Conservation (phyloP, 2,329 filamentous ascomycete species). For the Monilinia fructigena region DNA sequence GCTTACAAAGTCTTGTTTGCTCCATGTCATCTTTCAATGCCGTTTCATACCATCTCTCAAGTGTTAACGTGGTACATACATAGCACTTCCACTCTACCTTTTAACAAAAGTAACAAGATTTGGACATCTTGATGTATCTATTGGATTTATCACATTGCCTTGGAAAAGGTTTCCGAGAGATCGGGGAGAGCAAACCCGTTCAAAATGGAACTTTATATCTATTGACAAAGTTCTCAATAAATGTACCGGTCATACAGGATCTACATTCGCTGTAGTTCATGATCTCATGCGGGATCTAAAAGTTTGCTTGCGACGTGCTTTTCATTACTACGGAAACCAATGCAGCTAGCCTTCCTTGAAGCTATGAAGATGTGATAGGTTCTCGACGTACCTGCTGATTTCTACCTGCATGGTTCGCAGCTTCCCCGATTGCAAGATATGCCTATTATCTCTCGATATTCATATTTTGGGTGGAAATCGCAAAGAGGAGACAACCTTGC, state of each 20-base stretch:
- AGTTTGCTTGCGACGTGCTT: not conserved
- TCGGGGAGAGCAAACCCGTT: not conserved
- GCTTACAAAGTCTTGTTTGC: not conserved
- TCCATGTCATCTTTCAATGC: not conserved
- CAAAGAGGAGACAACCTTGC: not conserved
- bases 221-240: not conserved
- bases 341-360: not conserved
- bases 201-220: not conserved
- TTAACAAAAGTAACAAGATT: not conserved
- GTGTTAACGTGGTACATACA: too few relatives aligned
- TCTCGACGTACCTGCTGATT: not conserved
- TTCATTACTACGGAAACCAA: not conserved
- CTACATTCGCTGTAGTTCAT: not conserved
- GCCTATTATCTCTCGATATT: not conserved
- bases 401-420: not conserved
- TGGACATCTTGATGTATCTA: not conserved
- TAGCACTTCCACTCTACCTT: not conserved
- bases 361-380: not conserved
- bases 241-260: not conserved
- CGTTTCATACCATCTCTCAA: not conserved
- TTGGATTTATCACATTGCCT: not conserved
- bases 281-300: not conserved
- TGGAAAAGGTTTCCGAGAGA: not conserved
- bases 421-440: not conserved
- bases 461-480: not conserved